Percentiles rank a stretch among this genome's conserved stretches.
Evolutionary conservation across 495 filamentous ascomycete genomes (phyloP).

Genomic region (Aspergillus haitiensis): DNA sequence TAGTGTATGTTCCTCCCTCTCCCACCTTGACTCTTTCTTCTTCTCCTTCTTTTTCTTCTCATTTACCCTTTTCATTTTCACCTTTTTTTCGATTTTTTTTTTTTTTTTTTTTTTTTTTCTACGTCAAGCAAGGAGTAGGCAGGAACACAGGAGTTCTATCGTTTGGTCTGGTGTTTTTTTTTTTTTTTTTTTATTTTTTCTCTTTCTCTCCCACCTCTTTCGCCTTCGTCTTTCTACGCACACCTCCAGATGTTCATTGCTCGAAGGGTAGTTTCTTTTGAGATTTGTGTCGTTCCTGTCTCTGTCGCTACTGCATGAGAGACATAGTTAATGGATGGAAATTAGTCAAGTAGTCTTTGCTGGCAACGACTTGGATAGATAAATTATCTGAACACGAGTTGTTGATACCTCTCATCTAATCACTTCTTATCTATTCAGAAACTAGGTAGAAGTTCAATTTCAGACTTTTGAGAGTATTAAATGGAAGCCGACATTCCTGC

Average conservation of each 20-base stretch:
- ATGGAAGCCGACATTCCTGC: too few relatives aligned
- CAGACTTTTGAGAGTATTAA: too few relatives aligned
- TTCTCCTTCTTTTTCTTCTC: constrained; percentile 17
- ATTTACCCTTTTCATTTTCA: background rate
- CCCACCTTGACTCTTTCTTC: constrained; percentile 15
- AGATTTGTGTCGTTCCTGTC: constrained; percentile 28
- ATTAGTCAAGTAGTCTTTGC: background rate
- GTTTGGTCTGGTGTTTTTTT: constrained; percentile 12
- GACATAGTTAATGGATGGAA: background rate
- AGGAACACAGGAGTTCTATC: constrained; percentile 31
- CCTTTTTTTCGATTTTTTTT: constrained; percentile 12
- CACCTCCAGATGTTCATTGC: constrained; percentile 12
- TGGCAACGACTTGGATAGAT: constrained; percentile 13
- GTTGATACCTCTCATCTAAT: background rate
- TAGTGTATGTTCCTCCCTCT: background rate
- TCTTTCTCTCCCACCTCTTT: background rate
- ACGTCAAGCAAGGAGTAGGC: constrained; percentile 41
- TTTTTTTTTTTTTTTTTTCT: constrained; percentile 26
- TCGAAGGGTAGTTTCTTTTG: background rate
- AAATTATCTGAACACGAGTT: constrained; percentile 11
- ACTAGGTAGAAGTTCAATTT: too few relatives aligned
- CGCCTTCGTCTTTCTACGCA: background rate
- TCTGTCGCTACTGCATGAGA: constrained; percentile 10
- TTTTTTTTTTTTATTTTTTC: background rate
- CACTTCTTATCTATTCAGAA: too few relatives aligned